Evolutionary conservation across 441 rosid genomes (phyloP), one percentile per base, ranked within the genome.

Genomic region (Aquilaria agallochum): DNA sequence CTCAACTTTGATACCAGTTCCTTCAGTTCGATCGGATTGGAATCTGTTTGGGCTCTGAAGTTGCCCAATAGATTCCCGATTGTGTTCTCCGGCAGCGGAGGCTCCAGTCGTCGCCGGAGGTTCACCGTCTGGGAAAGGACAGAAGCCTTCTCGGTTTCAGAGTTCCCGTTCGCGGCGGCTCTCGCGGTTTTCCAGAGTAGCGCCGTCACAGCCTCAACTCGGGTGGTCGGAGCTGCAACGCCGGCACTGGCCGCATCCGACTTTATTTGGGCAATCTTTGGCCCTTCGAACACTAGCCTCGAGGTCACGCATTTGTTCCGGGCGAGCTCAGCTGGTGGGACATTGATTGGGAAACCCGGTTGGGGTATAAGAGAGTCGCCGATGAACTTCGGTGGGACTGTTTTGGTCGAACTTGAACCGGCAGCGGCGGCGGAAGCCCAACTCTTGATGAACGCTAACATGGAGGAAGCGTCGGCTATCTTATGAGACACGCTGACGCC

Each of bases 401-500:
- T 15, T 11, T 54, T 3, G 6, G 14, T 15, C 2, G 42, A 54
- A 13, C 52, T 49, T 32, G 10, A 12, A 9, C 55, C 73, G 2
- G 34, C 54, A 5, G 71, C 59, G 2, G 34, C 68, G 0, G 75
- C 68, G 27, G 27, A 20, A 2, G 76, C 64, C 81, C 81, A 77
- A 30, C 75, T 67, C 50, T 47, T 56, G 10, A 77, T 65, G 63
- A 73, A 77, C n/a, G 63, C 49, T 12, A 55, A 63, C 50, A 60
- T 27, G 8, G 75, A 55, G 1, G 72, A 14, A 13, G 66, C 73
- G 31, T 77, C 81, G 0, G 67, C 77, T 14, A 77, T 44, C 62
- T 77, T 70, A 56, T 77, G 78, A 1, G 73, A 67, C 31, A 77
- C 46, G 50, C 71, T 64, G 20, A 73, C 63, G 10, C 78, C 63